Percentiles rank a stretch among this genome's conserved stretches.
Evolutionary conservation across 2,329 filamentous ascomycete species (phyloP).

Genomic region (Calcarisporium arbuscula): DNA sequence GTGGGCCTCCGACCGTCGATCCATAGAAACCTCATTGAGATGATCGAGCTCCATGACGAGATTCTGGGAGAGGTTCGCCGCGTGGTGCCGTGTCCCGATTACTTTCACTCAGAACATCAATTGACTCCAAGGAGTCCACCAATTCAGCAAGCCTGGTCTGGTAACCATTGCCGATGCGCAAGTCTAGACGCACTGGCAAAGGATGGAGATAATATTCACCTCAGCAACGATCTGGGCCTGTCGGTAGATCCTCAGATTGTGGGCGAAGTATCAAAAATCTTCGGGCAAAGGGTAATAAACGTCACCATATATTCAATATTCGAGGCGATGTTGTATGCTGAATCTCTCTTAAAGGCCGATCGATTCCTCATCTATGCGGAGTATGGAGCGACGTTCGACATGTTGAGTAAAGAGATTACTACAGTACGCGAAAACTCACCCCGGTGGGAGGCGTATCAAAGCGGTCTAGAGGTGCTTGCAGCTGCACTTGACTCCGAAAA

Average conservation of each 20-base stretch:
- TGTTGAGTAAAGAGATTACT: constrained; percentile 73
- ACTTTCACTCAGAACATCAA: constrained; percentile 42
- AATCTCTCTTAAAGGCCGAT: constrained; percentile 53
- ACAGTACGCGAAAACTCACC: constrained; percentile 61
- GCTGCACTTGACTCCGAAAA: constrained; percentile 68
- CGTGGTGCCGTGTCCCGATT: constrained; percentile 62
- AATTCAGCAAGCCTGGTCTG: constrained; percentile 1
- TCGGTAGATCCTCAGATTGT: constrained; percentile 52
- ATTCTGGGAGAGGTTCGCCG: constrained; percentile 69
- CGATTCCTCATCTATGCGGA: constrained; percentile 85
- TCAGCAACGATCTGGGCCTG: constrained; percentile 44
- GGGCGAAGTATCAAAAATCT: constrained; percentile 55
- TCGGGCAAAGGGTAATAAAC: constrained; percentile 47
- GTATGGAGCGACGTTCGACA: constrained; percentile 83
- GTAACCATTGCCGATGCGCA: constrained; percentile 38
- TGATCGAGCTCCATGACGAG: constrained; percentile 77
- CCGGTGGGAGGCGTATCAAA: constrained; percentile 74
- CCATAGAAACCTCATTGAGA: constrained; percentile 70
- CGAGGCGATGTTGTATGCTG: neutral
- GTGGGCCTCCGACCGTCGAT: constrained; percentile 63
- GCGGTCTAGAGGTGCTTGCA: constrained; percentile 76
- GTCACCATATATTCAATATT: neutral
- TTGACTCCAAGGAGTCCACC: constrained; percentile 8
- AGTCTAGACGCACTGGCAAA: constrained; percentile 42
- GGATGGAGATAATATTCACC: constrained; percentile 27